phyloP scores from a whole-genome alignment of 2,329 filamentous ascomycete genomes.

The Clonostachys chloroleuca region DNA sequence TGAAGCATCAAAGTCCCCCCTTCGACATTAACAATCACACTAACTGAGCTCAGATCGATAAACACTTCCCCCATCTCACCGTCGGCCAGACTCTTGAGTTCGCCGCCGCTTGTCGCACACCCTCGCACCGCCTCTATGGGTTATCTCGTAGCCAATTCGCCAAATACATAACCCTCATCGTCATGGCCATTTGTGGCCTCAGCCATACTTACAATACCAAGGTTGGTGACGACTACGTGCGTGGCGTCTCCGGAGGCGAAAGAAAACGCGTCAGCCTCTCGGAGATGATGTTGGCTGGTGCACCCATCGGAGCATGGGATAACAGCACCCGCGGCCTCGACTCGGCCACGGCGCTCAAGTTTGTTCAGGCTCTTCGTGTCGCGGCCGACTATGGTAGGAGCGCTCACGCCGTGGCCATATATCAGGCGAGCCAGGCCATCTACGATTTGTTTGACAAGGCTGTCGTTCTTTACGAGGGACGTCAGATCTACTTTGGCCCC shows the following conservation, averaged over 20 bases:
- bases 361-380: constrained; percentile 52
- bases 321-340: constrained; percentile 60
- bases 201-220: constrained; percentile 60
- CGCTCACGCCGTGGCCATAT: constrained; percentile 60
- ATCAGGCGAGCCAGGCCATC: constrained; percentile 60
- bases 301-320: constrained; percentile 62
- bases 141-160: constrained; percentile 57
- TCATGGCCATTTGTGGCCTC: constrained; percentile 59
- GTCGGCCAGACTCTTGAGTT: constrained; percentile 72
- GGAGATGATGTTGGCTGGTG: constrained; percentile 46
- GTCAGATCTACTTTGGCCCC: constrained; percentile 59
- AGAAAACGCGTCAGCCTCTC: constrained; percentile 66
- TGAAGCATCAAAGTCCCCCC: constrained; percentile 4
- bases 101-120: constrained; percentile 65
- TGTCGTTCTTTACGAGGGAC: constrained; percentile 52
- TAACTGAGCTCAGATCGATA: constrained; percentile 43
- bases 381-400: constrained; percentile 59
- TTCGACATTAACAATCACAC: constrained; percentile 42
- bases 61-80: constrained; percentile 72
- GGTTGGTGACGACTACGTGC: constrained; percentile 56
- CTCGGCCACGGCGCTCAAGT: constrained; percentile 56
- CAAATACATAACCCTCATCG: constrained; percentile 50
- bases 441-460: constrained; percentile 63
- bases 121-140: constrained; percentile 58
- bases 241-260: constrained; percentile 48